Base-by-base conservation (phyloP, 2,329 filamentous ascomycete species). In the Cladophialophora immunda region DNA sequence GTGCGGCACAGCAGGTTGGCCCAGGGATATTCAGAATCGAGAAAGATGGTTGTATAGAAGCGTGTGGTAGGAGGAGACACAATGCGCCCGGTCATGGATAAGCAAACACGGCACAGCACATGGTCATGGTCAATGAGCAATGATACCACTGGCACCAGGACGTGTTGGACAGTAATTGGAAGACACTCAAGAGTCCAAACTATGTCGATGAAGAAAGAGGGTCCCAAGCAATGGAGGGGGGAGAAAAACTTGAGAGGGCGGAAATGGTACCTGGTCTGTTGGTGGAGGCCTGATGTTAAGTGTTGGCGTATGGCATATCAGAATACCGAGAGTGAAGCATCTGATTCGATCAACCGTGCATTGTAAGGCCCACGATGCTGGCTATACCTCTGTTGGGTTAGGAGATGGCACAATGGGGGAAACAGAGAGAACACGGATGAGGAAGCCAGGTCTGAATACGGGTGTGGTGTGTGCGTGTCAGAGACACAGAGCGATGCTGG, bases 251-350 rank as follows among this genome's bases (percentile, higher is more conserved):
- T n/a, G 55, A 58, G 58, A 63, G 58, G 45, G 58, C 53, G 50
- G 52, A 65, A 53, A 62, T 22, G 52, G 52, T 58, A 59, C 45
- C 53, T 56, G 32, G 19, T 50, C 27, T 52, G 52, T 22, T 61
- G 63, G 66, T 66, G 67, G 64, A 66, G 64, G 67, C 60, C 67
- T 66, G 62, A 68, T 65, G 60, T 65, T 58, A n/a, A 30, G 53
- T 29, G 36, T 41, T 41, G 38, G 54, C 41, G 53, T 47, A 58
- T 55, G 36, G 41, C 50, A 62, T 62, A 34, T 45, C 45, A 62
- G 58, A 59, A 57, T 58, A 62, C n/a, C 25, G 22, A n/a, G 15
- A 41, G 4, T 38, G 60, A 47, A 22, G 53, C 65, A 36, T 61
- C 25, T 68, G 54, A 63, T 65, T 61, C 32, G 58, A 52, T 38